phyloP scores from a whole-genome alignment of 441 rosid genomes.

The Aquilaria agallochum region DNA sequence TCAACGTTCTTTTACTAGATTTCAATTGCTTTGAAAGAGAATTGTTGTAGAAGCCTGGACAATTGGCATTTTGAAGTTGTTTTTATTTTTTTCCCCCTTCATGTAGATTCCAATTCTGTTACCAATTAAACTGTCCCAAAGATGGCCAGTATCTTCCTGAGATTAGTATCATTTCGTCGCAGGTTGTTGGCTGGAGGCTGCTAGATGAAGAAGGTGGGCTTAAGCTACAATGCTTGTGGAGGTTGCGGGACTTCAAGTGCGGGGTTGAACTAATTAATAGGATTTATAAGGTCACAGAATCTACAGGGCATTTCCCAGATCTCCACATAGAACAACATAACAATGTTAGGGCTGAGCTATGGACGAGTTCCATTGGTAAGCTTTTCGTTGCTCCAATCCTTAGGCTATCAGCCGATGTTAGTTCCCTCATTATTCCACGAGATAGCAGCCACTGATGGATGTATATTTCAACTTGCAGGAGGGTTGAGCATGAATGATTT shows the following conservation, averaged over 20 bases:
- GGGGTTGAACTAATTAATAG: constrained; percentile 85
- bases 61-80: no score
- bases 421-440: not conserved
- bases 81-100: no score
- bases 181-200: constrained; percentile 94
- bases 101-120: no score
- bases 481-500: constrained; percentile 93
- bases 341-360: constrained; percentile 84
- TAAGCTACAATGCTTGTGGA: constrained; percentile 84
- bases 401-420: not conserved
- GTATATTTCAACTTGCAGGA: constrained; percentile 41
- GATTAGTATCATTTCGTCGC: not conserved
- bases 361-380: constrained; percentile 76
- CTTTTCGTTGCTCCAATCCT: constrained; percentile 5
- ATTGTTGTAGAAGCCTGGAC: no score
- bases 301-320: constrained; percentile 73
- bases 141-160: not conserved
- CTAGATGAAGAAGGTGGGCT: constrained; percentile 64
- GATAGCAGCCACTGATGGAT: not conserved
- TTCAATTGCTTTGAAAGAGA: no score
- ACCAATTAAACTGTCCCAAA: no score
- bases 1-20: no score
- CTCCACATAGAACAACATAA: constrained; percentile 64
- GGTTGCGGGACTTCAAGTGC: constrained; percentile 63
- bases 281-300: constrained; percentile 54